Conservation (phyloP, 169 alveolate genomes). For the Eimeria maxima region DNA sequence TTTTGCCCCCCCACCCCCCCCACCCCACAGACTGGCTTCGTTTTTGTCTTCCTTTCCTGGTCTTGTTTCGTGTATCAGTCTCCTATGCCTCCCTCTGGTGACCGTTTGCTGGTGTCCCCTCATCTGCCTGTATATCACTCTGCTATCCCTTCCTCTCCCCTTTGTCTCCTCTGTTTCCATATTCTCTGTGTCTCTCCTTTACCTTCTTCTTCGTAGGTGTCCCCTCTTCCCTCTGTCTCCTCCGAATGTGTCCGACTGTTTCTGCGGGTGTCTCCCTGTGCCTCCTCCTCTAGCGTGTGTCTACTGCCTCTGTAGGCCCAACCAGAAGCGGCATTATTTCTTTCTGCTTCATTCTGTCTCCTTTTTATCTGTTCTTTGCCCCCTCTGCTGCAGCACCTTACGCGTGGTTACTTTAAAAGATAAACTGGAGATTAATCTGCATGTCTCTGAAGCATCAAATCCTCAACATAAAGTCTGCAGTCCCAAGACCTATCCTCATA, state of each 20-base stretch:
- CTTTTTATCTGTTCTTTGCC: not conserved
- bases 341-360: not conserved
- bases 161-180: not conserved
- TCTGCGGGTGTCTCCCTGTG: not conserved
- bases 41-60: not conserved
- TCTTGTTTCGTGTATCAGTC: not conserved
- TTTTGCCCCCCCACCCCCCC: not conserved
- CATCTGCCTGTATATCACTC: too few species aligned
- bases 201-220: not conserved
- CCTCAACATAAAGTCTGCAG: conserved; percentile 47
- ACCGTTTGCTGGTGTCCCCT: not conserved
- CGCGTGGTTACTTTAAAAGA: conserved; percentile 12
- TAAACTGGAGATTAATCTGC: conserved; percentile 14
- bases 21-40: too few species aligned
- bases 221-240: too few species aligned
- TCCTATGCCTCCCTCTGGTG: not conserved
- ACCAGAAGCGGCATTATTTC: too few species aligned
- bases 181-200: not conserved
- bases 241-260: too few species aligned
- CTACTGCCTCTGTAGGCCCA: too few species aligned
- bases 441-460: not conserved
- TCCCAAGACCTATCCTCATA: not conserved
- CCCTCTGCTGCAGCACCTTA: conserved; percentile 7
- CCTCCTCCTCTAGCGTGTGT: not conserved
- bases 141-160: not conserved